phyloP scores from a whole-genome alignment of 2,329 filamentous ascomycete genomes.

The Fusarium sp. region DNA sequence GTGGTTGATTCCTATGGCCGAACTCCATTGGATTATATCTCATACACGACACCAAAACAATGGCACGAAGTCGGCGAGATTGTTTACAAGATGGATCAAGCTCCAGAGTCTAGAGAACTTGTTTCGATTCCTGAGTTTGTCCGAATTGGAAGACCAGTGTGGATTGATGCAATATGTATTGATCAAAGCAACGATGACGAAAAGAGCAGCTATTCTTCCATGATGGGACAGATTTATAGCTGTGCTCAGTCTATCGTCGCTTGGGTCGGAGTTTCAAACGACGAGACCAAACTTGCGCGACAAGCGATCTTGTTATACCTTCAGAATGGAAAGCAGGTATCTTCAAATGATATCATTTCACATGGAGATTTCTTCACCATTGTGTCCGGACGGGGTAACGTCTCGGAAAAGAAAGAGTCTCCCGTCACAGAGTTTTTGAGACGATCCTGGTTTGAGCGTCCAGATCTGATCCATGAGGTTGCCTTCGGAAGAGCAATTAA shows the following conservation, averaged over 20 bases:
- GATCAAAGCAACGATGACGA: neutral
- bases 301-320: neutral
- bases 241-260: neutral
- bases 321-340: too few species aligned
- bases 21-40: neutral
- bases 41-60: neutral
- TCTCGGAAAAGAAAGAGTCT: fast-evolving
- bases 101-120: neutral
- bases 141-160: neutral
- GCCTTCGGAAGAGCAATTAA: neutral
- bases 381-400: neutral
- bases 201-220: neutral
- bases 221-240: neutral
- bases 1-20: neutral
- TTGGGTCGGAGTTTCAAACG: neutral
- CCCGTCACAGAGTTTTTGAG: neutral
- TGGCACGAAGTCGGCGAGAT: neutral
- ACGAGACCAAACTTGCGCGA: neutral
- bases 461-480: neutral
- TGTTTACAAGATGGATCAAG: neutral
- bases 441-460: slow-evolving; percentile 5
- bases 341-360: neutral
- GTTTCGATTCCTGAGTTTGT: fast-evolving
- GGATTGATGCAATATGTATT: slow-evolving; percentile 13
- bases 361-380: neutral